A percentile compares a stretch with the other conserved stretches of the same genome.
These are phyloP conservation scores for Trichoderma citrinoviride DNA, from an alignment of 2,329 filamentous ascomycete genomes.

Conservation along the genomic window DNA sequence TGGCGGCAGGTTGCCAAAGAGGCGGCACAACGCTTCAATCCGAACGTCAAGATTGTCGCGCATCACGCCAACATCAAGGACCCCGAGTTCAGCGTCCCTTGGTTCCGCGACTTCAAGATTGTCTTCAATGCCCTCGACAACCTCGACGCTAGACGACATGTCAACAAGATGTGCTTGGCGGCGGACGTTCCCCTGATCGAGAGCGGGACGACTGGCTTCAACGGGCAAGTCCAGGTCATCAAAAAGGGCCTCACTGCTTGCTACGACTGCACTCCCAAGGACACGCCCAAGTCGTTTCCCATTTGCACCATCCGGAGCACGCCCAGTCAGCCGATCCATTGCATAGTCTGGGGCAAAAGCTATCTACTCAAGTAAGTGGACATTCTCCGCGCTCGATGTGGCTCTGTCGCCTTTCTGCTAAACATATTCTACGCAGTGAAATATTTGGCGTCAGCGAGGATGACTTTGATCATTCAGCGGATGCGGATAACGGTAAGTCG, in stretches of 20 bases:
- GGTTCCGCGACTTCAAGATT: slow-evolving; percentile 78
- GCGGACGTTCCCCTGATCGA: slow-evolving; percentile 89
- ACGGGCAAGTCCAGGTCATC: slow-evolving; percentile 96
- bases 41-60: slow-evolving; percentile 78
- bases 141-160: slow-evolving; percentile 86
- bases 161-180: slow-evolving; percentile 95
- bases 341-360: slow-evolving; percentile 98
- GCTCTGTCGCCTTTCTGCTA: not conserved
- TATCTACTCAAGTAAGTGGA: slow-evolving; percentile 71
- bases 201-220: slow-evolving; percentile 96
- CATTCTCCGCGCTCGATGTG: slow-evolving; percentile 25
- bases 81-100: slow-evolving; percentile 75
- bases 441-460: slow-evolving; percentile 92
- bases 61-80: slow-evolving; percentile 97
- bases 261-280: slow-evolving; percentile 91
- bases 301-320: slow-evolving; percentile 97
- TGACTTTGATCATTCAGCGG: slow-evolving; percentile 76
- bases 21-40: slow-evolving; percentile 86
- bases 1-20: slow-evolving; percentile 77
- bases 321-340: slow-evolving; percentile 94
- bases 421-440: slow-evolving; percentile 46
- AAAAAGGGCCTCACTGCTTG: slow-evolving; percentile 89
- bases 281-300: slow-evolving; percentile 86
- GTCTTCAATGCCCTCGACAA: slow-evolving; percentile 99
- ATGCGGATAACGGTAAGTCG: slow-evolving; percentile 71